Conservation (phyloP, 2,329 filamentous ascomycete genomes). For the Bimuria novae-zelandiae region DNA sequence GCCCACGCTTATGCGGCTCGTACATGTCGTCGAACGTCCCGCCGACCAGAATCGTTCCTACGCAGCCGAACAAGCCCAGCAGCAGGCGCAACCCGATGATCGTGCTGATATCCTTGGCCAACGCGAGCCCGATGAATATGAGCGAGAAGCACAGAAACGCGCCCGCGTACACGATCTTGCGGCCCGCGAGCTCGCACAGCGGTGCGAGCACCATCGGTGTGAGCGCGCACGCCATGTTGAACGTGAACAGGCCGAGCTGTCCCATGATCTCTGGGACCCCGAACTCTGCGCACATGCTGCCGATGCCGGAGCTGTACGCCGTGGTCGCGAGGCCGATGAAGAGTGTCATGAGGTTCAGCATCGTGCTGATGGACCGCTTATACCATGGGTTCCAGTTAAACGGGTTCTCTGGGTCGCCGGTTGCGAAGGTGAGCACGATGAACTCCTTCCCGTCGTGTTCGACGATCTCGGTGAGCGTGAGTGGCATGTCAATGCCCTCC, state of each 20-base stretch:
- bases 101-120: slow-evolving; percentile 28
- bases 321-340: slow-evolving; percentile 35
- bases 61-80: slow-evolving; percentile 33
- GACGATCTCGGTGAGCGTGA: slow-evolving; percentile 33
- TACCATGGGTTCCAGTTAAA: slow-evolving; percentile 38
- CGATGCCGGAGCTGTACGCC: slow-evolving; percentile 33
- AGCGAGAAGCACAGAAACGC: slow-evolving; percentile 34
- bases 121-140: slow-evolving; percentile 32
- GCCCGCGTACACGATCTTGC: slow-evolving; percentile 30
- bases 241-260: slow-evolving; percentile 32
- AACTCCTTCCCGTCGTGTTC: slow-evolving; percentile 31
- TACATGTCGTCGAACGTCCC: slow-evolving; percentile 38
- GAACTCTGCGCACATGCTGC: slow-evolving; percentile 34
- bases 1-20: slow-evolving; percentile 30
- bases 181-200: slow-evolving; percentile 32
- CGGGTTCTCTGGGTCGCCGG: slow-evolving; percentile 30
- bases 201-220: slow-evolving; percentile 33
- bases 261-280: slow-evolving; percentile 27
- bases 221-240: slow-evolving; percentile 34
- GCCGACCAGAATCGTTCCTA: slow-evolving; percentile 34
- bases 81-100: slow-evolving; percentile 34
- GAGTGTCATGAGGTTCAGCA: slow-evolving; percentile 33
- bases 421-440: slow-evolving; percentile 31
- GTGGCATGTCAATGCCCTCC: slow-evolving; percentile 34
- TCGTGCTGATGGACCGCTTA: slow-evolving; percentile 34